Evolutionary conservation across 495 filamentous ascomycete genomes (phyloP), one percentile per base, ranked within the genome.

Genomic region (Aspergillus leporis): DNA sequence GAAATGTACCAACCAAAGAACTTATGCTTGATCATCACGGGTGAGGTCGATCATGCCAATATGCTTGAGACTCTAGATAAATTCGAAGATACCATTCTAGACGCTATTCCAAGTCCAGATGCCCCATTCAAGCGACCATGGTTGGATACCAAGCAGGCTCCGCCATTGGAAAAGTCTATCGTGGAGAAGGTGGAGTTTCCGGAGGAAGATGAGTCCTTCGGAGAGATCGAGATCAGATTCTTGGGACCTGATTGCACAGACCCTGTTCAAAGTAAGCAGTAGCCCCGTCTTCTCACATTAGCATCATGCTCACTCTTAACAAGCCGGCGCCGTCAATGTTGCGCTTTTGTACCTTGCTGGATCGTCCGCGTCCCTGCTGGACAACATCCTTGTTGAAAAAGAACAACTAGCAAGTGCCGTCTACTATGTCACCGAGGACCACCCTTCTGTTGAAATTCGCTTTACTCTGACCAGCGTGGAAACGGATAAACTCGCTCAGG

Each of bases 1-100:
- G 89, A 92, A 55, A 99, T 99, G 95, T 99, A 99, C 65, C 93
- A 97, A 65, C 94, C 95, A 8, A 95, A 91, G 67, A 99, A 99
- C 67, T 74, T 99, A 61, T 96, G 93, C 62, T 70, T 98, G 53
- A 80, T 97, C 34, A 84, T 99, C 51, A 86, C 93, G 51, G 94
- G 94, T 53, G 92, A 96, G 66, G 88, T 95, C 13, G 85, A 96
- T 65, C 92, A 97, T 72, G 73, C 80, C 0, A 77, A 95, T 66
- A 81, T 99, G 50, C 75, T 98, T 43, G 74, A 85, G 3, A 90
- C 91, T 46, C 70, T 99, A 60, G 92, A 96, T 60, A 77, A 85
- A 21, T 98, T 98, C 69, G 94, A 99, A 72, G 87, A 89, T 59
- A 87, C 85, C 14, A 93, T 98, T 63, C 73, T 92, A 51, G 83